Percentiles rank a stretch among this genome's conserved stretches.
phyloP scores from a whole-genome alignment of 2,329 filamentous ascomycete genomes.

The Fusarium sp. region DNA sequence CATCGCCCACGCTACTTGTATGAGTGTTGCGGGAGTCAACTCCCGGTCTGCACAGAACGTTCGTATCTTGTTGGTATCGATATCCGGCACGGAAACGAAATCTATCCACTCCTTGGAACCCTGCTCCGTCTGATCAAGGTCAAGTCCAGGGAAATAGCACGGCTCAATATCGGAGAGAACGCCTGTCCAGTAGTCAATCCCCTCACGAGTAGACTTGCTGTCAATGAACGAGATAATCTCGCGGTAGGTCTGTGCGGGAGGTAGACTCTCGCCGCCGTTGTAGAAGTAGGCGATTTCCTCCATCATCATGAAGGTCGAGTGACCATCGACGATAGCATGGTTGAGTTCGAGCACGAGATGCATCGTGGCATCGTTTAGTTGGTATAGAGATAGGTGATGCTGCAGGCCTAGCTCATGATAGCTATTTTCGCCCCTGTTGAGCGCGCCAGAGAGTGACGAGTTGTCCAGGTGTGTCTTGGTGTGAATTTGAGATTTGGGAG shows the following conservation, averaged over 20 bases:
- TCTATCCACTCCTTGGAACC: neutral
- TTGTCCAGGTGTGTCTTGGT: neutral
- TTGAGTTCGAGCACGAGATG: constrained; percentile 51
- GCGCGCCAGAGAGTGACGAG: neutral
- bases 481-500: neutral
- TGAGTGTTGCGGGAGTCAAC: constrained; percentile 63
- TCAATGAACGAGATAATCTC: constrained; percentile 16
- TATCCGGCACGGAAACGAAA: constrained; percentile 21
- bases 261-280: constrained; percentile 8
- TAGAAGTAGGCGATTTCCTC: constrained; percentile 49
- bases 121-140: neutral
- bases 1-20: constrained; percentile 67
- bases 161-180: neutral
- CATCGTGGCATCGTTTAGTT: constrained; percentile 5
- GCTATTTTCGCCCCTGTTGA: neutral
- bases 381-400: constrained; percentile 33
- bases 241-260: neutral
- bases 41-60: constrained; percentile 56
- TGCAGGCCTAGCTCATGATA: constrained; percentile 3
- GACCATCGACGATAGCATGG: constrained; percentile 51
- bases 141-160: constrained; percentile 32
- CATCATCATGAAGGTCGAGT: constrained; percentile 49
- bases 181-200: neutral
- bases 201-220: neutral
- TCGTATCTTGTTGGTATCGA: constrained; percentile 36